Conservation (phyloP, 139 green algal genomes). For the Chloropicon primus region DNA sequence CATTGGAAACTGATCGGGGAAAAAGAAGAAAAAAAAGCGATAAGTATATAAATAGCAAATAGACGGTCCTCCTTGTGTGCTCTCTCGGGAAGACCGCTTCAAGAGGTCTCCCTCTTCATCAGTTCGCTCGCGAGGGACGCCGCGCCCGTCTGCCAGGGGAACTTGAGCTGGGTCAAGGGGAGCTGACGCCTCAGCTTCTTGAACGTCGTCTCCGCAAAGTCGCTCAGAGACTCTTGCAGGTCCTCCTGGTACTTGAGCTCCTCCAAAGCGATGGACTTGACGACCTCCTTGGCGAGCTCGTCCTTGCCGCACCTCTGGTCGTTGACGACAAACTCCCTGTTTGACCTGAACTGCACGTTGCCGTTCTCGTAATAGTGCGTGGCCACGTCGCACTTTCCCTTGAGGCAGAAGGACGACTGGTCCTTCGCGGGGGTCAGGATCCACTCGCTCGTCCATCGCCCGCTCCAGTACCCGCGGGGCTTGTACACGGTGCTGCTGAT, state of each 20-base stretch:
- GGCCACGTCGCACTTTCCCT: neutral
- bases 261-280: neutral
- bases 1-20: too few species aligned
- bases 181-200: neutral
- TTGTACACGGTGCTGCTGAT: neutral
- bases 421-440: neutral
- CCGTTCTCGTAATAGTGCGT: neutral
- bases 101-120: neutral
- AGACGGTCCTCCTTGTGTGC: neutral
- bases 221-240: neutral
- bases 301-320: neutral
- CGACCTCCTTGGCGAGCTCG: neutral
- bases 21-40: neutral
- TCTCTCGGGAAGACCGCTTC: neutral
- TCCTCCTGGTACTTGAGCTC: neutral
- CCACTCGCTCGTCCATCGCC: neutral
- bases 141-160: neutral
- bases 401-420: neutral
- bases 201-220: neutral
- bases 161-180: neutral
- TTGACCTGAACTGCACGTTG: neutral
- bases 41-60: neutral
- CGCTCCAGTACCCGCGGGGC: neutral
- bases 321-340: neutral
- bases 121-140: neutral